Percentiles rank a stretch among this genome's conserved stretches.
phyloP scores from a whole-genome alignment of 1,284 basidiomycete species.

The Ustilago lituana region DNA sequence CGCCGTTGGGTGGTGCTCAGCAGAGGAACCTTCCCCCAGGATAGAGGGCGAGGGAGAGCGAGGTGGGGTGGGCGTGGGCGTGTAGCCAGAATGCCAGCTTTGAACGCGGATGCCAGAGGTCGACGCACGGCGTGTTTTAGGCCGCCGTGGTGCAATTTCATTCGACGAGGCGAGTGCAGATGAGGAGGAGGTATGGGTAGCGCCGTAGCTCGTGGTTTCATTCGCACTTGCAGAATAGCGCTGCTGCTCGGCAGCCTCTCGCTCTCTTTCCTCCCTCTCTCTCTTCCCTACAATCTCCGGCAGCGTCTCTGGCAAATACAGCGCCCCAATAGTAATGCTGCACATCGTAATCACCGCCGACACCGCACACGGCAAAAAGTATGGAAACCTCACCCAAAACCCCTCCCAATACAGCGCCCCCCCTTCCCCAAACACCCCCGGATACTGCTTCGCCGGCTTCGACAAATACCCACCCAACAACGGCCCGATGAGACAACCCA shows the following conservation, averaged over 20 bases:
- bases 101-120: slow-evolving; percentile 13
- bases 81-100: slow-evolving; percentile 38
- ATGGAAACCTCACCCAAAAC: slow-evolving; percentile 48
- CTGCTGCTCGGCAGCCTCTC: neutral
- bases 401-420: slow-evolving; percentile 15
- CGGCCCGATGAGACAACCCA: slow-evolving; percentile 48
- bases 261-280: neutral
- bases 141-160: neutral
- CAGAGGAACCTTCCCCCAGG: neutral
- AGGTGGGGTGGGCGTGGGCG: slow-evolving; percentile 19
- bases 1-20: neutral
- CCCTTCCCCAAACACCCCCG: slow-evolving; percentile 17
- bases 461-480: slow-evolving; percentile 61
- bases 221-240: too few relatives aligned
- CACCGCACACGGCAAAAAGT: slow-evolving; percentile 50
- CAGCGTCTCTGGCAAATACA: slow-evolving; percentile 66
- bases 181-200: neutral
- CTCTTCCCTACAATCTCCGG: slow-evolving; percentile 37
- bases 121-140: slow-evolving; percentile 8
- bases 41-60: slow-evolving; percentile 8
- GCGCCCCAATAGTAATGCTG: slow-evolving; percentile 53
- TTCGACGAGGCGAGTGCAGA: neutral
- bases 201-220: neutral
- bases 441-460: slow-evolving; percentile 41
- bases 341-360: slow-evolving; percentile 57